phyloP scores from a whole-genome alignment of 805 yeast genomes.

The Yarrowia keelungensis region DNA sequence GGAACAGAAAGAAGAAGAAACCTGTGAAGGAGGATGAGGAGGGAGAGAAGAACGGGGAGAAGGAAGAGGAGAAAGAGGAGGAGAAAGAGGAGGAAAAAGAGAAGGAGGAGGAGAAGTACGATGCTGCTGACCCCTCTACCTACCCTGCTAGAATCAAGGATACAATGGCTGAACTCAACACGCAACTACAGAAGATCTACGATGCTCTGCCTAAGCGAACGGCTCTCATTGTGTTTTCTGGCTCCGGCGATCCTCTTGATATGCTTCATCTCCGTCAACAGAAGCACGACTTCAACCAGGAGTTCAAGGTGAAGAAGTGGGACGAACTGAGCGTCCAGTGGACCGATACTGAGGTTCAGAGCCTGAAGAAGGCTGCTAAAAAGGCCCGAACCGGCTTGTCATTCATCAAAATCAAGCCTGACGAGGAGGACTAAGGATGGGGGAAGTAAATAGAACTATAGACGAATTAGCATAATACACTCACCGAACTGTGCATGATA shows the following conservation, averaged over 20 bases:
- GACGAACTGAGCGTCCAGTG: conserved; percentile 58
- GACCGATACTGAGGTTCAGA: conserved; percentile 58
- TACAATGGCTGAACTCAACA: conserved; percentile 52
- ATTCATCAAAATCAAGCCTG: conserved; percentile 58
- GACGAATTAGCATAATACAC: conserved; percentile 12
- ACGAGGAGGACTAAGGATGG: not conserved
- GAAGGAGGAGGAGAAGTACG: conserved; percentile 21
- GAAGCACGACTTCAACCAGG: conserved; percentile 55
- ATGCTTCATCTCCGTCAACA: conserved; percentile 54
- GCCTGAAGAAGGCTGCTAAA: conserved; percentile 56
- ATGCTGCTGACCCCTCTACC: not conserved
- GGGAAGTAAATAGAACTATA: not conserved
- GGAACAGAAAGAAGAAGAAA: conserved; percentile 44
- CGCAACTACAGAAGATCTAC: conserved; percentile 59
- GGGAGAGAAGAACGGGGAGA: conserved; percentile 4
- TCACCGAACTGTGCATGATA: too few species aligned
- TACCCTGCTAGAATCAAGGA: conserved; percentile 39
- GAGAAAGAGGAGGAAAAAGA: not conserved
- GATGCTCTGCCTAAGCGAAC: conserved; percentile 63
- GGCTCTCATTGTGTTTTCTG: conserved; percentile 65
- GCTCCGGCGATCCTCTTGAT: conserved; percentile 64
- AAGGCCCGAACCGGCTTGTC: conserved; percentile 68
- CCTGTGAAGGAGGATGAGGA: conserved; percentile 38
- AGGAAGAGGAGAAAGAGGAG: conserved; percentile 26
- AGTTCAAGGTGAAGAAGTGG: conserved; percentile 55